Percentiles rank a stretch among this genome's conserved stretches.
Evolutionary conservation across 768 basidiomycete species (phyloP).

Genomic region (Phaeotremella skinneri): DNA sequence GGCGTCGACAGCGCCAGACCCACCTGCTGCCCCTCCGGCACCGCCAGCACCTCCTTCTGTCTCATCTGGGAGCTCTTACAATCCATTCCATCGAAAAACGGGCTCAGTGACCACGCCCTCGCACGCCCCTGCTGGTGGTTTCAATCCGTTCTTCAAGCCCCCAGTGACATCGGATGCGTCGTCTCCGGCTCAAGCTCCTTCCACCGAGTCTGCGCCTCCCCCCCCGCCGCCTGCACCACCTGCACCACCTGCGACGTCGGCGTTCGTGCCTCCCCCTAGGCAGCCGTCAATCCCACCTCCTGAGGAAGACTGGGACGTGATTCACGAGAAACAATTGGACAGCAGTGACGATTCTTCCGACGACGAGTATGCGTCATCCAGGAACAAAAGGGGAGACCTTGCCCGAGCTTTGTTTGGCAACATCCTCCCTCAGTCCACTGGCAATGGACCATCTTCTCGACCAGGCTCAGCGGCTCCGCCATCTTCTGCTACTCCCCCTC

Average conservation of each 20-base stretch:
- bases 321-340: constrained; percentile 63
- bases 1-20: constrained; percentile 13
- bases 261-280: constrained; percentile 56
- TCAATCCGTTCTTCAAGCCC: constrained; percentile 73
- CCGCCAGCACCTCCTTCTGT: constrained; percentile 53
- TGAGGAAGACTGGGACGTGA: constrained; percentile 83
- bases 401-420: constrained; percentile 76
- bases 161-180: constrained; percentile 52
- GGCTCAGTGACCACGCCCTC: constrained; percentile 45
- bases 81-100: constrained; percentile 45
- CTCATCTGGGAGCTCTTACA: constrained; percentile 25
- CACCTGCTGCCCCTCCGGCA: constrained; percentile 25
- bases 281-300: constrained; percentile 54
- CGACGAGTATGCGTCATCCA: constrained; percentile 69
- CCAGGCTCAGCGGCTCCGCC: constrained; percentile 40
- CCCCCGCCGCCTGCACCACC: constrained; percentile 30
- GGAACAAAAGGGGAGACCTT: constrained; percentile 66
- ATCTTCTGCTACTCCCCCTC: constrained; percentile 46
- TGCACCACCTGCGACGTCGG: constrained; percentile 55
- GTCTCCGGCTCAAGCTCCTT: constrained; percentile 40
- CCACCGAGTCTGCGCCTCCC: constrained; percentile 30
- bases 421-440: constrained; percentile 60
- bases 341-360: constrained; percentile 67
- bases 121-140: constrained; percentile 54
- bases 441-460: constrained; percentile 52